Conservation (phyloP, 2,329 filamentous ascomycete species). For the Metarhizium guizhouense region DNA sequence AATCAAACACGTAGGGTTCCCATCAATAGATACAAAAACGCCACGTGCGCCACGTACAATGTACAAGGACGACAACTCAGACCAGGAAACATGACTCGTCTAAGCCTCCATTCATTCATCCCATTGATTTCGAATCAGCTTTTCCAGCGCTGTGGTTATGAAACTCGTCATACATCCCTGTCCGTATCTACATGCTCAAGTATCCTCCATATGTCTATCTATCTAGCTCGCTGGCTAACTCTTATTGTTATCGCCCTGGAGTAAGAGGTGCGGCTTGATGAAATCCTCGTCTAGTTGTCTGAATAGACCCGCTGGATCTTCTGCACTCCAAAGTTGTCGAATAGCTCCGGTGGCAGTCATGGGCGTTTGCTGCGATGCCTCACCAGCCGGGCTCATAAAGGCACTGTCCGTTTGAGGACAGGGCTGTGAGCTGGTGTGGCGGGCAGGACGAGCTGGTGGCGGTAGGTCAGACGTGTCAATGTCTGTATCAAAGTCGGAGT, state of each 20-base stretch:
- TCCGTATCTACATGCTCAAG: neutral
- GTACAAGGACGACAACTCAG: neutral
- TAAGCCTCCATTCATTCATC: neutral
- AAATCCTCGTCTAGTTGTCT: conserved; percentile 91
- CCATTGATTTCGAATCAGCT: neutral
- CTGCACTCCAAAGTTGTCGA: conserved; percentile 70
- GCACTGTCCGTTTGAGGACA: conserved; percentile 18
- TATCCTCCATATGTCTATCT: neutral
- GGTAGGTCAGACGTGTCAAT: conserved; percentile 60
- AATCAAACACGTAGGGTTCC: neutral
- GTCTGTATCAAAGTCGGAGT: conserved; percentile 54
- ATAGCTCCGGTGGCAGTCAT: conserved; percentile 71
- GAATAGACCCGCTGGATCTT: conserved; percentile 86
- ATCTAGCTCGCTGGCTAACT: conserved; percentile 9
- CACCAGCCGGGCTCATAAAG: conserved; percentile 20
- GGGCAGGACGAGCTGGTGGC: conserved; percentile 42
- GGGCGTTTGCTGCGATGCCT: conserved; percentile 25
- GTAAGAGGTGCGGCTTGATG: conserved; percentile 81
- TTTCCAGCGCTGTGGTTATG: neutral
- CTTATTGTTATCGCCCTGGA: conserved; percentile 53
- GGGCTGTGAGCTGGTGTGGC: conserved; percentile 14
- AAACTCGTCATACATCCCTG: neutral
- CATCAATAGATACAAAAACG: neutral
- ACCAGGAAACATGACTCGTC: neutral
- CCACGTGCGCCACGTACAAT: neutral